Evolutionary conservation across 139 green algal species (phyloP), one percentile per base, ranked within the genome.

Genomic region (Tetradesmus obliquus): DNA sequence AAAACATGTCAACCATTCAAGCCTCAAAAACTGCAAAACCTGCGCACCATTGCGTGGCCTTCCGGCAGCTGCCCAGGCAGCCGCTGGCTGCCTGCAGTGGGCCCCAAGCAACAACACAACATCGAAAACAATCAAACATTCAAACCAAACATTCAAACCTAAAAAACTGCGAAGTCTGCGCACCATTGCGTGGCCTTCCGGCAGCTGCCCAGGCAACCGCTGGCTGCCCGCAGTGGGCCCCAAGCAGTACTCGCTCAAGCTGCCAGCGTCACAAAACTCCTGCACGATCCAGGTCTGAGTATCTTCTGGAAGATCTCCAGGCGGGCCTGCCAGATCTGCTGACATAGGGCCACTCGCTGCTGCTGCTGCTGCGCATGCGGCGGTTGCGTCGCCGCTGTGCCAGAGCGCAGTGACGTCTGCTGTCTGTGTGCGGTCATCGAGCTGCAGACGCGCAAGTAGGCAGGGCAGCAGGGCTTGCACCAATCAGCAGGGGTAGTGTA

Each of bases 211-310:
- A 4, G 55, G 19, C 32, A 62, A 13, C 32, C 62, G 51, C 8
- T 80, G 5, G 2, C 32, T 5, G 3, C 62, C 66, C 12, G 66
- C 57, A 13, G 57, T 6, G 6, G 66, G 71, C 51, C 1, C 12
- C 12, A 74, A 8, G 10, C 71, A 58, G 62, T 89, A 89, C 32
- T 89, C 84, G 32, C 60, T 54, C 84, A 89, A 53, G 55, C 55
- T 89, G 84, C 84, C 84, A 45, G 84, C 60, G 17, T 89, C 84
- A 51, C 84, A 89, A 45, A 82, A 89, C 84, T 89, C 84, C 84
- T 89, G 84, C 24, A 89, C 84, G 19, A 89, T 89, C 60, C 62
- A 89, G 2, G 84, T 89, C 45, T 89, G 84, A 3, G 62, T 89
- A 45, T 89, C 84, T 20, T 89, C 84, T 32, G 32, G 84, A 22